Base-by-base conservation (phyloP, 2,329 filamentous ascomycete species). In the Lasiodiplodia citricola region DNA sequence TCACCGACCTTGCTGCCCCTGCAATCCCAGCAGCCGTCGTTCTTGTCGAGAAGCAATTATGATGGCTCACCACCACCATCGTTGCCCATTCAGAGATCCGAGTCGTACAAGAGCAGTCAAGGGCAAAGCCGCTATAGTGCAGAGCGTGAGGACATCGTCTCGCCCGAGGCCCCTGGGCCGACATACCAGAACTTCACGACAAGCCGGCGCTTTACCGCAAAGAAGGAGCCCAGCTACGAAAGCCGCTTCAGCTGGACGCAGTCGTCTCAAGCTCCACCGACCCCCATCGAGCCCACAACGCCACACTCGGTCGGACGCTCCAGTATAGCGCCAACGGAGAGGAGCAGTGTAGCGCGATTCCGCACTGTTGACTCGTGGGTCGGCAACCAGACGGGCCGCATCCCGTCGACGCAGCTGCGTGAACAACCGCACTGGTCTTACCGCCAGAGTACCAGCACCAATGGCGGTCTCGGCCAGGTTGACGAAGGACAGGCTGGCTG, bases 291-390 rank as follows among this genome's bases (percentile, higher is more conserved):
- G 23, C 66, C 2, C 74, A 74, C 28, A 77, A 79, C 67, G 75
- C 75, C 11, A 70, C 62, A 77, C 21, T 78, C 79, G n/a, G 77
- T 75, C 68, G 63, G 50, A 14, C 63, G 60, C n/a, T 23, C 44
- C 63, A 57, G 50, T 25, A 77, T 77, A 66, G 77, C 79, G 72
- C 80, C 79, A 4, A 68, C 73, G 6, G 76, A 76, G 16, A 21
- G 44, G 44, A 79, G 78, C 7, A 79, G 77, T 0, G 74, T 80
- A 7, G 75, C 78, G 1, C 78, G 80, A 37, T 81, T 80, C 74
- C 78, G 79, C 63, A 81, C 79, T 28, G 74, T 81, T 47, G 77
- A 81, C 71, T 78, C 75, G 1, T 81, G 80, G 80, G 80, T 81
- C 14, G 77, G 78, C 66, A 75, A 80, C 55, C 80, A 81, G 67